Conservation (phyloP, 345 rosid species). For the Kandelia obovata region DNA sequence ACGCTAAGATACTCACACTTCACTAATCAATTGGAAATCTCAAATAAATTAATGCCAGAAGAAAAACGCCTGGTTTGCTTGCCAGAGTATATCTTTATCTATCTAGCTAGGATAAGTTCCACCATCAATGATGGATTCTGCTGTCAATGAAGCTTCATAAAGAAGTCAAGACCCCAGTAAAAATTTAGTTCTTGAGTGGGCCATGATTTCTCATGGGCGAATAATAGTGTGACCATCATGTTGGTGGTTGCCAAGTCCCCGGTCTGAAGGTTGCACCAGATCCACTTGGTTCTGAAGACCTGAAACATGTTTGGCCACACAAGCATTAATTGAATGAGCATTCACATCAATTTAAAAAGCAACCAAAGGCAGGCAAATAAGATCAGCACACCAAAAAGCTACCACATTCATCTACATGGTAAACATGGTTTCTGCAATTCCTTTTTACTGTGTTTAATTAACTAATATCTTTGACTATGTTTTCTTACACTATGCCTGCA, state of each 20-base stretch:
- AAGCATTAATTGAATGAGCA: background rate
- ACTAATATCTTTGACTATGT: background rate
- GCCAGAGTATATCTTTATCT: too few relatives aligned
- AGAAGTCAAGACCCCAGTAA: too few relatives aligned
- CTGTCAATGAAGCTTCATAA: too few relatives aligned
- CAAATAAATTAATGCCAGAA: too few relatives aligned
- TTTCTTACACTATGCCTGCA: background rate
- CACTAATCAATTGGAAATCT: too few relatives aligned
- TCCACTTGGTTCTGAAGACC: constrained; percentile 78
- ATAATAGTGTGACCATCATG: constrained; percentile 32
- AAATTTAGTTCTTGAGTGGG: too few relatives aligned
- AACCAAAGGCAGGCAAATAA: background rate
- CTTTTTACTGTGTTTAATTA: too few relatives aligned
- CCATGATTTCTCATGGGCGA: background rate
- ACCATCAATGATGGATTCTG: too few relatives aligned
- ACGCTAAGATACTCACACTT: too few relatives aligned
- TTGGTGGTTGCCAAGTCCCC: constrained; percentile 96
- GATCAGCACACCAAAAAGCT: background rate
- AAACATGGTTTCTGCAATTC: background rate
- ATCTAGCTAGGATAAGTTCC: too few relatives aligned
- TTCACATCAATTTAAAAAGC: background rate
- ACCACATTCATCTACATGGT: background rate
- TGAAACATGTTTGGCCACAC: constrained; percentile 23
- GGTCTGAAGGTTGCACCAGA: constrained; percentile 78
- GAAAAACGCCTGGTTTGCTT: too few relatives aligned